Evolutionary conservation across 768 basidiomycete species (phyloP).

Genomic region (Boletellus ananiceps): DNA sequence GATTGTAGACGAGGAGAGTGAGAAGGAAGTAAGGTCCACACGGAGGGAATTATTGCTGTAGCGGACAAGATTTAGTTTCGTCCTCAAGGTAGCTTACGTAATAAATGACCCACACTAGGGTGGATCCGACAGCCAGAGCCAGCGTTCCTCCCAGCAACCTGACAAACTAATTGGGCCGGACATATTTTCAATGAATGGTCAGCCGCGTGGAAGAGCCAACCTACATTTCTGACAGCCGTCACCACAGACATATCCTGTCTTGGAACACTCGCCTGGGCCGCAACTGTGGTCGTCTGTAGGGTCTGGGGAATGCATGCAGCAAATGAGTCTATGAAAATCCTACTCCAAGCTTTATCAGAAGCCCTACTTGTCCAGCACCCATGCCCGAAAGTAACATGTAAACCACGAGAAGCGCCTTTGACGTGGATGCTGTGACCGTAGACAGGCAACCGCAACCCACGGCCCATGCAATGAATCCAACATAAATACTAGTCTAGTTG

Average conservation of each 20-base stretch:
- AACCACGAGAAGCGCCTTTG: constrained; percentile 48
- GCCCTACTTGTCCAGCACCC: constrained; percentile 54
- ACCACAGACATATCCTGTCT: constrained; percentile 75
- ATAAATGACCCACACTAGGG: constrained; percentile 42
- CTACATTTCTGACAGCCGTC: constrained; percentile 60
- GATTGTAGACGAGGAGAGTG: constrained; percentile 36
- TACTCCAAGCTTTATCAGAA: constrained; percentile 1
- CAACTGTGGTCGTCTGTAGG: constrained; percentile 61
- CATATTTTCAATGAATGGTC: not conserved
- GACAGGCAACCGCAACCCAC: constrained; percentile 69
- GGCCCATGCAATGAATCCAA: constrained; percentile 66
- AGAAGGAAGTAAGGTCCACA: constrained; percentile 35
- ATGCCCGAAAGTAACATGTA: constrained; percentile 57
- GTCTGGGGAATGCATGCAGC: constrained; percentile 33
- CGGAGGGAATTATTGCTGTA: constrained; percentile 46
- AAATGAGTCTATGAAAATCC: not conserved
- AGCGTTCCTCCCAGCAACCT: constrained; percentile 68
- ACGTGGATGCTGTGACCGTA: constrained; percentile 47
- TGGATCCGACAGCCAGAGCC: constrained; percentile 56
- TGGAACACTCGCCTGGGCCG: constrained; percentile 67
- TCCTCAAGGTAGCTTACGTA: not conserved
- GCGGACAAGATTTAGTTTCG: not conserved
- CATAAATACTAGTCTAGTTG: constrained; percentile 34
- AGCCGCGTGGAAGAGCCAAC: constrained; percentile 10
- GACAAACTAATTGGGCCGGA: constrained; percentile 44